Conservation (phyloP, 1,284 basidiomycete genomes). For the Pterulicium gracile region DNA sequence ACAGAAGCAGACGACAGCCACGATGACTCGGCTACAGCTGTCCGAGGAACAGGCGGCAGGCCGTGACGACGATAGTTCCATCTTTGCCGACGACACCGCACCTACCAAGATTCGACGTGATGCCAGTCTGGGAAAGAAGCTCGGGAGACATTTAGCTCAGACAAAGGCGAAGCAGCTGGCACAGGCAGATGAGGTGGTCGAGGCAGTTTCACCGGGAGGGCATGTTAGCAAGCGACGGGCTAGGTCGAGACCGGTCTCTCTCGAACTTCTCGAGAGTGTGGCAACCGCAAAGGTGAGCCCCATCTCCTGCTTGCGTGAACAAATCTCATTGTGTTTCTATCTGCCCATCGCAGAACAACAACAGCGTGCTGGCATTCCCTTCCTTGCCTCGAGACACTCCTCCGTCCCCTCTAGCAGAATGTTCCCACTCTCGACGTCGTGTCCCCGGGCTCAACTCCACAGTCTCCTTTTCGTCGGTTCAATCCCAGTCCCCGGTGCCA, state of each 20-base stretch:
- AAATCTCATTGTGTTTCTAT: constrained; percentile 7
- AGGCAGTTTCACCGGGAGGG: constrained; percentile 60
- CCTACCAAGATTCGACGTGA: not conserved
- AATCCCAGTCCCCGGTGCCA: not conserved
- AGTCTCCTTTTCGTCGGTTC: constrained; percentile 12
- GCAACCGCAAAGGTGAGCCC: constrained; percentile 29
- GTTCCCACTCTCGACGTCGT: constrained; percentile 38
- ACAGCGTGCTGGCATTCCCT: constrained; percentile 21
- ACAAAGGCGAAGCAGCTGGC: constrained; percentile 21
- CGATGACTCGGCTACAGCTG: constrained; percentile 53
- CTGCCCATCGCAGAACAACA: constrained; percentile 14
- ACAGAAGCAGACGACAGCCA: constrained; percentile 46
- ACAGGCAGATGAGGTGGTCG: constrained; percentile 47
- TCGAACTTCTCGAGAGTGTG: constrained; percentile 46
- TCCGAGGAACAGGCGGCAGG: constrained; percentile 36
- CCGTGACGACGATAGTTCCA: constrained; percentile 25
- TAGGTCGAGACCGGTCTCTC: constrained; percentile 53
- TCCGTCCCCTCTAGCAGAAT: constrained; percentile 25
- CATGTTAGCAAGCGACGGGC: constrained; percentile 64
- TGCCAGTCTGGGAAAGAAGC: constrained; percentile 17
- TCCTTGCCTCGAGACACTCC: constrained; percentile 20
- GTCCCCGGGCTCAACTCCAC: constrained; percentile 22
- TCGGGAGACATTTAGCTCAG: constrained; percentile 17
- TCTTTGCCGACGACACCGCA: constrained; percentile 14
- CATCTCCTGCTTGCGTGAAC: constrained; percentile 5